Evolutionary conservation across 352 stramenopile genomes (phyloP).

Genomic region (Blastocystis sp.): DNA sequence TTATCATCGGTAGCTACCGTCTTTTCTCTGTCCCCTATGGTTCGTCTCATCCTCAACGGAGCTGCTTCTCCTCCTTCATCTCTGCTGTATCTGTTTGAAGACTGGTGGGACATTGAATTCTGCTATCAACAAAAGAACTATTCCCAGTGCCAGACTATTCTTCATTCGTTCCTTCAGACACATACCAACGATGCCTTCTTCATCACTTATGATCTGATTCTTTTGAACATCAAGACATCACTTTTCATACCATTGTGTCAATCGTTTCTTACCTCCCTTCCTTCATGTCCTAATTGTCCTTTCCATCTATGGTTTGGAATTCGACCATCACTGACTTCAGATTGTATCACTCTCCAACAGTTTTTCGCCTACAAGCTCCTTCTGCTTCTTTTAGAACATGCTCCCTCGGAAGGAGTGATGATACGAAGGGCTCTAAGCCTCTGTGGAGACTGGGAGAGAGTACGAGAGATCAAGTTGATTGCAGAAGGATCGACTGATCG

Average conservation of each 20-base stretch:
- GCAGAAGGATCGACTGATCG: background rate
- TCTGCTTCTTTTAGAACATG: background rate
- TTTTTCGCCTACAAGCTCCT: background rate
- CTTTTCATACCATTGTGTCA: background rate
- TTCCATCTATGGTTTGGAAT: background rate
- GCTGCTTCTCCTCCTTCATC: background rate
- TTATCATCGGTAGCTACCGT: background rate
- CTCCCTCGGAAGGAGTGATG: background rate
- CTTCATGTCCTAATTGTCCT: background rate
- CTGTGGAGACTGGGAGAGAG: background rate
- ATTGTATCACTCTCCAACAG: conserved; percentile 6
- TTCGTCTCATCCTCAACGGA: background rate
- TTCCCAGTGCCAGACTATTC: background rate
- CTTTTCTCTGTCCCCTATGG: background rate
- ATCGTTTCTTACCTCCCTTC: background rate
- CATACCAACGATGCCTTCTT: background rate
- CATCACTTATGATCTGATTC: background rate
- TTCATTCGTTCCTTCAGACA: background rate
- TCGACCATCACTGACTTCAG: background rate
- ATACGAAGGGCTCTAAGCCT: background rate
- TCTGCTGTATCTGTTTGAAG: background rate
- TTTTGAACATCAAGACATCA: background rate
- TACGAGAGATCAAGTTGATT: background rate
- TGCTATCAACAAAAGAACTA: background rate
- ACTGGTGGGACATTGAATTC: background rate